Evolutionary conservation across 116 monocot genomes (phyloP).

Genomic region (Dioscorea cayenensis): DNA sequence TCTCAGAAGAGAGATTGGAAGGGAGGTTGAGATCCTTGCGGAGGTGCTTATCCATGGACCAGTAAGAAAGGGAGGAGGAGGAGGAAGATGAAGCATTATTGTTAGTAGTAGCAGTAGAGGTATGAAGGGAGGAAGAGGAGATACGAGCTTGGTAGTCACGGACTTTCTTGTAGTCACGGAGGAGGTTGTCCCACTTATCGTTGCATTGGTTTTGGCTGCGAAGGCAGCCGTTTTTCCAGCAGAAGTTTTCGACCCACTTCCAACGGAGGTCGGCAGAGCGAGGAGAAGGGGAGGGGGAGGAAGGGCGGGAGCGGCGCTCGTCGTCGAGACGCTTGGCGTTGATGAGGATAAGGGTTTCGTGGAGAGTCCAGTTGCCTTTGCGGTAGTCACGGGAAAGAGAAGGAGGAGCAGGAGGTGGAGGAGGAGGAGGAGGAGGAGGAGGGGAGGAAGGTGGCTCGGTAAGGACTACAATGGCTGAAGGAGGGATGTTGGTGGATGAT

Average conservation of each 20-base stretch:
- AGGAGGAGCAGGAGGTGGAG: slow-evolving; percentile 1
- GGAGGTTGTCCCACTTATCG: slow-evolving; percentile 94
- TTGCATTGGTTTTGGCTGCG: slow-evolving; percentile 89
- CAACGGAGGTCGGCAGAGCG: slow-evolving; percentile 74
- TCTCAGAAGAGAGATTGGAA: slow-evolving; percentile 48
- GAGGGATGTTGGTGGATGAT: neutral
- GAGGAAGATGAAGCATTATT: neutral
- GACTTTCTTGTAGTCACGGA: slow-evolving; percentile 91
- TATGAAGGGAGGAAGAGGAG: neutral
- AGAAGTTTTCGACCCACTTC: slow-evolving; percentile 98
- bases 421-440: neutral
- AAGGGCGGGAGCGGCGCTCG: slow-evolving; percentile 40
- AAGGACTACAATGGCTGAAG: slow-evolving; percentile 17
- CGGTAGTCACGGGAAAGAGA: slow-evolving; percentile 52
- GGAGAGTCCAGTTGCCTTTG: slow-evolving; percentile 91
- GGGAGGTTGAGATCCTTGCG: slow-evolving; percentile 63
- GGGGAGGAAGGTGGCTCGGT: slow-evolving; percentile 17
- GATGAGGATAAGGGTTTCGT: slow-evolving; percentile 79
- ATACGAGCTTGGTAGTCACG: slow-evolving; percentile 53
- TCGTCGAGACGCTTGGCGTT: slow-evolving; percentile 86
- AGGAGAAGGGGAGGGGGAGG: neutral
- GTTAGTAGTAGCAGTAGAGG: neutral
- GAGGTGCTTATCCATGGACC: slow-evolving; percentile 67
- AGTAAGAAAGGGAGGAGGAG: slow-evolving; percentile 26
- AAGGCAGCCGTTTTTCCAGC: slow-evolving; percentile 68